Conservation (phyloP, 352 stramenopile species). For the Globisporangium splendens region DNA sequence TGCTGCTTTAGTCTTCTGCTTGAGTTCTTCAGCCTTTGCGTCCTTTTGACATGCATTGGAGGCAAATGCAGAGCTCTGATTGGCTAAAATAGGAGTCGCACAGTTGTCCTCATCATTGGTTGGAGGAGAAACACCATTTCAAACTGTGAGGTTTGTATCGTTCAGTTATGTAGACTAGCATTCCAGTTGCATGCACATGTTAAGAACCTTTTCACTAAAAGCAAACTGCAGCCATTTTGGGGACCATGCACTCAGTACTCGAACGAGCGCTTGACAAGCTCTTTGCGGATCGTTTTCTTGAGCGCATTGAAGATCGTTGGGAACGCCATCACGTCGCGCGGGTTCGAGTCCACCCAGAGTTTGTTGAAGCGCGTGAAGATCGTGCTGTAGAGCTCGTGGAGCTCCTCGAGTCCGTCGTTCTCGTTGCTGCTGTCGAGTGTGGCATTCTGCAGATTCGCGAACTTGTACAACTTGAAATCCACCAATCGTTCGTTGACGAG, state of each 20-base stretch:
- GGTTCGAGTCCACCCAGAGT: slow-evolving; percentile 78
- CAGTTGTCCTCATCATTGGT: slow-evolving; percentile 18
- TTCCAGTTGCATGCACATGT: no score
- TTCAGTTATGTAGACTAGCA: no score
- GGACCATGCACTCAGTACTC: slow-evolving; percentile 26
- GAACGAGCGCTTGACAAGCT: slow-evolving; percentile 62
- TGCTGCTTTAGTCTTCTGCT: slow-evolving; percentile 10
- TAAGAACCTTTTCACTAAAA: slow-evolving; percentile 5
- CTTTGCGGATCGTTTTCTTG: slow-evolving; percentile 58
- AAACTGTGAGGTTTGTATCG: no score
- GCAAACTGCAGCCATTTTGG: slow-evolving; percentile 25
- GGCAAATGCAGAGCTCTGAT: slow-evolving; percentile 6
- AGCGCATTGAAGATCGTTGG: slow-evolving; percentile 78
- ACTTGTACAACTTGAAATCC: slow-evolving; percentile 68
- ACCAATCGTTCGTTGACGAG: slow-evolving; percentile 70
- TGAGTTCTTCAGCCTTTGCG: neutral
- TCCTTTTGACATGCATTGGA: neutral
- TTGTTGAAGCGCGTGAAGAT: slow-evolving; percentile 85
- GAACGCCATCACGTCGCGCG: slow-evolving; percentile 84
- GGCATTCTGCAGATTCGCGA: slow-evolving; percentile 15
- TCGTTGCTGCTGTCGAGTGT: slow-evolving; percentile 25
- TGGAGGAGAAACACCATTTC: slow-evolving; percentile 8
- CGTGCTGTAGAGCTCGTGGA: slow-evolving; percentile 78
- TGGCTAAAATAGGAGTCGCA: slow-evolving; percentile 11
- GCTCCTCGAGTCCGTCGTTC: slow-evolving; percentile 27